Evolutionary conservation across 805 yeast genomes (phyloP), one percentile per base, ranked within the genome.

Genomic region (Wickerhamomyces hampshirensis): DNA sequence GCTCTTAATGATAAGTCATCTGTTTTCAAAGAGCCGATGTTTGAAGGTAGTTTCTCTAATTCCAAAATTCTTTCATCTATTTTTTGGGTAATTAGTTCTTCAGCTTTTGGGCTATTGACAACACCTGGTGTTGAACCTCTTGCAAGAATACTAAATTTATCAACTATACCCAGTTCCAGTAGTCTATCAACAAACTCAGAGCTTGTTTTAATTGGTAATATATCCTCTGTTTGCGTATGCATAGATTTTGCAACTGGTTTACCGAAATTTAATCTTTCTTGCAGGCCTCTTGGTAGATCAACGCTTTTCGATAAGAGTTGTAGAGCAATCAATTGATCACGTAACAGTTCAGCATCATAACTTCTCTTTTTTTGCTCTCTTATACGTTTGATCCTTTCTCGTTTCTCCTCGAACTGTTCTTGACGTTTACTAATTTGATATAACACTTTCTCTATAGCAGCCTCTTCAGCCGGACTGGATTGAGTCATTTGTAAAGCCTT

Each of bases 41-140:
- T 82, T 4, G 84, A 74, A 3, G 94, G 93, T 12, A 84, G 50
- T 34, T 59, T 66, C 54, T 82, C 88, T 41, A 84, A 59, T 44
- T 80, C 82, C 18, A 62, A 55, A 12, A 83, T 62, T 56, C 91
- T 69, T 33, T 68, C 67, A 6, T 74, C 66, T 14, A 84, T 71
- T 41, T 77, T 77, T 16, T 68, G 58, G 5, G 73, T 59, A 10
- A 83, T 68, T 7, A 68, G 58, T 28, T 66, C 66, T 57, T 84
- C 93, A 5, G 71, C 62, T 35, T 64, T 59, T 23, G 61, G 55
- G 1, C 38, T 37, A 21, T 11, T 21, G 28, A 65, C 63, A 3
- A 84, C 68, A 5, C 72, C 55, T 17, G 31, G 24, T 19, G 38
- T 8, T 66, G 69, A 23, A 60, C 46, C 12, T 58, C 51, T 11